These are phyloP conservation scores for Boeremia lycopersici DNA, from an alignment of 2,329 filamentous ascomycete species.

Conservation along the genomic window DNA sequence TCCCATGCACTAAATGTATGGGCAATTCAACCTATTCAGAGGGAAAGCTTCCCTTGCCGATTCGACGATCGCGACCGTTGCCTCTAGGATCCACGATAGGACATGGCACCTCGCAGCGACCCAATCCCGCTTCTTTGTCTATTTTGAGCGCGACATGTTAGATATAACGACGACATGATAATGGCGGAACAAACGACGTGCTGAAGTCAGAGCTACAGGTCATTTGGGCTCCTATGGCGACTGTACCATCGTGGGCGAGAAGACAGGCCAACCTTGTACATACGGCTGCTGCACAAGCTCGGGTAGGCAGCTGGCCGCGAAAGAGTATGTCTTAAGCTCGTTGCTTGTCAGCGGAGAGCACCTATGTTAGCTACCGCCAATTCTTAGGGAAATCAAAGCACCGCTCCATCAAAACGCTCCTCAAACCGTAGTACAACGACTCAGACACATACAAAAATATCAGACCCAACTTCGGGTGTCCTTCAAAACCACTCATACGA, in stretches of 20 bases:
- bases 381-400: slow-evolving; percentile 16
- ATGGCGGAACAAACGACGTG: slow-evolving; percentile 38
- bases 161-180: slow-evolving; percentile 48
- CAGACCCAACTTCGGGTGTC: not conserved
- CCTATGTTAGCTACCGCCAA: slow-evolving; percentile 18
- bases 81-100: slow-evolving; percentile 13
- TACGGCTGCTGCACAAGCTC: slow-evolving; percentile 31
- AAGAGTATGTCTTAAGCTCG: slow-evolving; percentile 15
- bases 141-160: slow-evolving; percentile 43
- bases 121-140: slow-evolving; percentile 37
- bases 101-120: slow-evolving; percentile 25
- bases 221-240: slow-evolving; percentile 27
- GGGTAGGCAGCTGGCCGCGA: slow-evolving; percentile 18
- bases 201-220: slow-evolving; percentile 25
- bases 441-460: not conserved
- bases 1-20: slow-evolving; percentile 53
- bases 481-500: not conserved
- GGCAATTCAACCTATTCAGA: slow-evolving; percentile 9
- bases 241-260: slow-evolving; percentile 22
- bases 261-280: slow-evolving; percentile 39
- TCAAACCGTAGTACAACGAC: not conserved
- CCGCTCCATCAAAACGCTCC: slow-evolving; percentile 4
- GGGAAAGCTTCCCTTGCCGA: slow-evolving; percentile 14
- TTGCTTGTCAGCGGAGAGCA: slow-evolving; percentile 9
- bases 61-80: slow-evolving; percentile 16